phyloP scores from a whole-genome alignment of 2,329 filamentous ascomycete genomes.

The Neonectria punicea region DNA sequence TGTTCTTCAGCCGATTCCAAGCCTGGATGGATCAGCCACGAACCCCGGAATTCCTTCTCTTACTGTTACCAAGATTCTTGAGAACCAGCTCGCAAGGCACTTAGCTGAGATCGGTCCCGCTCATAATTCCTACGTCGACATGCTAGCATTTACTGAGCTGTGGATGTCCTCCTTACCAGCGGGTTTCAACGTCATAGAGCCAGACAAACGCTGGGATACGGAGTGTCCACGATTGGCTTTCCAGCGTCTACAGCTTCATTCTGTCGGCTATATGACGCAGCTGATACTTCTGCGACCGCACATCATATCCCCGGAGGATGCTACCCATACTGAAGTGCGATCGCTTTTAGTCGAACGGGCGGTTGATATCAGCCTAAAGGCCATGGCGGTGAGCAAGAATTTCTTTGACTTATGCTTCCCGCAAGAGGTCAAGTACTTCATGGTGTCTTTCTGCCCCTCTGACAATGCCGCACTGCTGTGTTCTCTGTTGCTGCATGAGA shows the following conservation, averaged over 20 bases:
- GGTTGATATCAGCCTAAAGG: neutral
- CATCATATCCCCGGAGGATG: neutral
- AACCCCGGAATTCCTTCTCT: neutral
- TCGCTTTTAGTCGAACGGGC: neutral
- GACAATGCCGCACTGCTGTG: neutral
- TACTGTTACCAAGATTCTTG: neutral
- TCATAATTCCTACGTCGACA: neutral
- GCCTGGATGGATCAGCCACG: neutral
- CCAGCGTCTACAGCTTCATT: neutral
- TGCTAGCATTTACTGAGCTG: neutral
- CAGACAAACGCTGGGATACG: neutral
- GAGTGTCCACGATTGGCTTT: neutral
- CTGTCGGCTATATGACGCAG: neutral
- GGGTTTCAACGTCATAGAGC: neutral
- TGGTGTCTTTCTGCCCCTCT: neutral
- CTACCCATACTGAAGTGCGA: neutral
- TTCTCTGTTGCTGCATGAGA: neutral
- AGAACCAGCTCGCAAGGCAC: neutral
- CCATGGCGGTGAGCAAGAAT: neutral
- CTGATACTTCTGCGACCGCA: neutral
- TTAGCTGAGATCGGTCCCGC: neutral
- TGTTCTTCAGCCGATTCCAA: neutral
- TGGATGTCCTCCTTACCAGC: neutral
- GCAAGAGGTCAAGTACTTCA: neutral
- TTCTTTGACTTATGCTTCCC: neutral